Percentiles rank a stretch among this genome's conserved stretches.
Conservation (phyloP, 805 yeast genomes). For the Saccharomycopsis sp. region DNA sequence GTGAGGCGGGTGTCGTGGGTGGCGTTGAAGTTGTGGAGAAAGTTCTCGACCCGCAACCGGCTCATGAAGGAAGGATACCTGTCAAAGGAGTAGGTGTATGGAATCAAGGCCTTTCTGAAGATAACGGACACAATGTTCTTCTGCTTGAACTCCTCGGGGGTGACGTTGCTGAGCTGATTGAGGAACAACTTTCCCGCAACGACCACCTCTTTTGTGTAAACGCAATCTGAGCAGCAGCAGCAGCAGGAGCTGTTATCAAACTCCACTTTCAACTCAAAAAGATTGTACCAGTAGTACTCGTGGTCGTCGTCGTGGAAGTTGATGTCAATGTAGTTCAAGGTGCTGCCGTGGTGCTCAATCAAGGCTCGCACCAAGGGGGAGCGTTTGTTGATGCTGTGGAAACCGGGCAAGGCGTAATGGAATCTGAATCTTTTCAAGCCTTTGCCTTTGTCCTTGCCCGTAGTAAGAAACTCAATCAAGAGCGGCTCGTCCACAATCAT, state of each 20-base stretch:
- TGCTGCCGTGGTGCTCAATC: slow-evolving; percentile 7
- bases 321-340: slow-evolving; percentile 12
- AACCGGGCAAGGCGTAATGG: slow-evolving; percentile 13
- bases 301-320: slow-evolving; percentile 15
- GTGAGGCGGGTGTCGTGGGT: background rate
- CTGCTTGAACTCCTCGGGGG: slow-evolving; percentile 8
- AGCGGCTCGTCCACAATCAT: slow-evolving; percentile 13
- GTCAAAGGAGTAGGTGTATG: slow-evolving; percentile 16
- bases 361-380: slow-evolving; percentile 4
- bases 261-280: slow-evolving; percentile 16
- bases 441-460: background rate
- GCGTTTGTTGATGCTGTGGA: slow-evolving; percentile 2
- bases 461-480: slow-evolving; percentile 7
- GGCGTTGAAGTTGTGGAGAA: slow-evolving; percentile 6
- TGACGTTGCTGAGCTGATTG: background rate
- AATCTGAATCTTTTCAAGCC: slow-evolving; percentile 17
- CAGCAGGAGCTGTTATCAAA: slow-evolving; percentile 3
- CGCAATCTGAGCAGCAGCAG: slow-evolving; percentile 9
- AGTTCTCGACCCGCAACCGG: background rate
- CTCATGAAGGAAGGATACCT: slow-evolving; percentile 14
- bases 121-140: slow-evolving; percentile 8
- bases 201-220: slow-evolving; percentile 5
- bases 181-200: background rate
- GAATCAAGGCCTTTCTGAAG: slow-evolving; percentile 13
- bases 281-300: slow-evolving; percentile 15